Percentiles rank a stretch among this genome's conserved stretches.
phyloP scores from a whole-genome alignment of 2,329 filamentous ascomycete species.

The Didymella keratinophila region DNA sequence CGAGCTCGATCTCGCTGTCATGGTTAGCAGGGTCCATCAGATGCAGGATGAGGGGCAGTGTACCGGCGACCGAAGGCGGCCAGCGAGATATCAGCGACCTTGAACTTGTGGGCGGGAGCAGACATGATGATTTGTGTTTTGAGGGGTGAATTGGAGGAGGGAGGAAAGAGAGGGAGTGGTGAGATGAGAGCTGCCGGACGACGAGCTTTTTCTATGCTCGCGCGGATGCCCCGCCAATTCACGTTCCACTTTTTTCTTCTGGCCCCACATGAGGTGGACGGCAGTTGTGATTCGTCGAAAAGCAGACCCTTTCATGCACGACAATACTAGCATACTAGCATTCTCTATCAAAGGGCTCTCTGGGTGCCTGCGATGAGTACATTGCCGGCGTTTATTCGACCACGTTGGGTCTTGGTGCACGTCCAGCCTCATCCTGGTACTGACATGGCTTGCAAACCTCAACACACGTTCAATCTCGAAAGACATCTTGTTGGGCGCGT shows the following conservation, averaged over 20 bases:
- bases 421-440: background rate
- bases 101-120: constrained; percentile 91
- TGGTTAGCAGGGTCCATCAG: constrained; percentile 1
- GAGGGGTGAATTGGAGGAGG: constrained; percentile 21
- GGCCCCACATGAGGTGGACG: constrained; percentile 3
- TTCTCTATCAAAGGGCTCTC: constrained; percentile 6
- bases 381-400: constrained; percentile 5
- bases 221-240: constrained; percentile 9
- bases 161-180: constrained; percentile 23
- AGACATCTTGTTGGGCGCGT: constrained; percentile 1
- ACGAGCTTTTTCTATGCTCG: constrained; percentile 23
- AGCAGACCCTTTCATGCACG: constrained; percentile 21
- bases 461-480: background rate
- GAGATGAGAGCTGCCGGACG: constrained; percentile 26
- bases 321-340: constrained; percentile 16
- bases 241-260: constrained; percentile 13
- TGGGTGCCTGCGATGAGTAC: constrained; percentile 13
- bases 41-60: background rate
- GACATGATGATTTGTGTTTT: constrained; percentile 57
- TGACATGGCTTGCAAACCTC: background rate
- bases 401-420: background rate
- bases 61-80: constrained; percentile 94
- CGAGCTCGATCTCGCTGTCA: constrained; percentile 84
- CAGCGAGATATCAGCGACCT: constrained; percentile 97
- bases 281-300: constrained; percentile 19